Base-by-base conservation (phyloP, 2,329 filamentous ascomycete genomes). In the Fusarium falciforme region DNA sequence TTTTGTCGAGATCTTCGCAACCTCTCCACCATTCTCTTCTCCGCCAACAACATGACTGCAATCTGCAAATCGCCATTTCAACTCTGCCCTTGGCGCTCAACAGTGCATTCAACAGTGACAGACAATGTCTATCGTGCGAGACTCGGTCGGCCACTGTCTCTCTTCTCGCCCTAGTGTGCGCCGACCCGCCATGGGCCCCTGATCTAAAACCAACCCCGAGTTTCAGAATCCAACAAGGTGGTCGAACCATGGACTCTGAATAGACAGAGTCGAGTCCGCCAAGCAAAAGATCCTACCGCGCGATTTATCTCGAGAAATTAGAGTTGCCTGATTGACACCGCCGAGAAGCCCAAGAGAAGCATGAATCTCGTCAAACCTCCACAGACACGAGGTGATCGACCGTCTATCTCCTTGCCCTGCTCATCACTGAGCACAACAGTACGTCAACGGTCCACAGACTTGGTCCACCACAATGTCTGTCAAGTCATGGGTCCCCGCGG, bases 151-250 rank as follows among this genome's bases (percentile, higher is more conserved):
- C 58, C 47, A 52, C 40, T 61, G 36, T 54, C 25, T 61, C 47
- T 35, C 54, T 66, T 54, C 38, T 52, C n/a, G 47, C 47, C 47
- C 27, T 52, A 52, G 47, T 58, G 38, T 47, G 42, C 57, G 64
- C 67, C 63, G 62, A 68, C 29, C 57, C 49, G 64, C 67, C 55
- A 52, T 66, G n/a, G 49, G 36, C 38, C 70, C 73, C 68, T 76
- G 70, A 61, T 38, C 52, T 66, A 65, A 74, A 74, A 67, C 72
- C 27, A 27, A 67, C 65, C 64, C 71, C 63, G 64, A 73, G 76
- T 77, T 77, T 77, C 76, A 77, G 76, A 77, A 31, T 27, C 49
- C 36, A 42, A 73, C 17, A 74, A 61, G 36, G 64, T 70, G 47
- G 33, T 69, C 68, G 59, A 77, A 73, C 49, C 74, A 58, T 55